phyloP scores from a whole-genome alignment of 139 green algal genomes.

The Microglena sp. region DNA sequence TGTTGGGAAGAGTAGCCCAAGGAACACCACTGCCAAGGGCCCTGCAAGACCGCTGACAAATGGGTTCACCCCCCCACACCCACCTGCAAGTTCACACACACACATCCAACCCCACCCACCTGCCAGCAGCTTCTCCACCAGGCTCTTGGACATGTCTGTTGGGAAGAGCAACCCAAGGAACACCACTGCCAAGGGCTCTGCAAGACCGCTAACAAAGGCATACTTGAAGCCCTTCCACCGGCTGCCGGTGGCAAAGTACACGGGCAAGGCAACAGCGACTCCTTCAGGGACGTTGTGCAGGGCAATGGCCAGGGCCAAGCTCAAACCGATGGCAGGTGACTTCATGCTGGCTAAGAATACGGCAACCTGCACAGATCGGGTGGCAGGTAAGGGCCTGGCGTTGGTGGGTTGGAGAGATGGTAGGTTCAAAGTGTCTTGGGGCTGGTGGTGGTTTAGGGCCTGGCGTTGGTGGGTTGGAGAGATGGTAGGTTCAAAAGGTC shows the following conservation, averaged over 20 bases:
- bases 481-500: no score
- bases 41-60: constrained; percentile 30
- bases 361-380: no score
- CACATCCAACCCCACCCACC: no score
- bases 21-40: no score
- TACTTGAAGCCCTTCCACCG: constrained; percentile 39
- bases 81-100: no score
- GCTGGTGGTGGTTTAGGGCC: constrained; percentile 34
- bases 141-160: constrained; percentile 23
- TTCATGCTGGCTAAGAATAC: constrained; percentile 39
- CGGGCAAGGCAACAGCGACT: constrained; percentile 73
- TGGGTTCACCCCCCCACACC: no score
- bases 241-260: constrained; percentile 78
- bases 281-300: constrained; percentile 81
- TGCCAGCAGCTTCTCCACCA: constrained; percentile 33
- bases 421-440: constrained; percentile 69
- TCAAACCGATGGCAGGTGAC: constrained; percentile 31
- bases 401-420: not conserved
- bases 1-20: no score
- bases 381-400: no score
- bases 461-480: no score
- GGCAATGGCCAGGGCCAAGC: constrained; percentile 66
- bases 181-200: constrained; percentile 55
- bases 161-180: constrained; percentile 45
- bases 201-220: constrained; percentile 20